A percentile compares a stretch with the other conserved stretches of the same genome.
These are phyloP conservation scores for Geosmithia putterillii DNA, from an alignment of 2,329 filamentous ascomycete genomes.

Conservation along the genomic window DNA sequence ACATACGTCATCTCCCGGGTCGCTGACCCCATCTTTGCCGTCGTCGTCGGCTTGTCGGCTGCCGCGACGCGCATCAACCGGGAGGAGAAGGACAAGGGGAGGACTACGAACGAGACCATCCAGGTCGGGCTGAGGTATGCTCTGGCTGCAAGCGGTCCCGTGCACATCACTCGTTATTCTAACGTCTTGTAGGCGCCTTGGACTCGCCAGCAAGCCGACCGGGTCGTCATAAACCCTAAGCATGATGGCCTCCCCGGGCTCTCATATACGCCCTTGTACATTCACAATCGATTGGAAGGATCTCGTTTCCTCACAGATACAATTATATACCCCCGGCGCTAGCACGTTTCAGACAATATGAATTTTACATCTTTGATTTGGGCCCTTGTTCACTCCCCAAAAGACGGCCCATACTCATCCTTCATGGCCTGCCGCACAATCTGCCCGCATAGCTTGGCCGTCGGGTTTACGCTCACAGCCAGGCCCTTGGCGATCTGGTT, in stretches of 20 bases:
- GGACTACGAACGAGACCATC: slow-evolving; percentile 35
- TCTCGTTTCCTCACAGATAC: not conserved
- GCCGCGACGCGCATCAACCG: slow-evolving; percentile 46
- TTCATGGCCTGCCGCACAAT: slow-evolving; percentile 60
- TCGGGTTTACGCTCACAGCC: slow-evolving; percentile 54
- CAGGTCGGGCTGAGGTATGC: slow-evolving; percentile 29
- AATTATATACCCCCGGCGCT: not conserved
- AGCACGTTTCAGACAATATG: not conserved
- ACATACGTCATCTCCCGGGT: slow-evolving; percentile 48
- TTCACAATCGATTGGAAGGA: not conserved
- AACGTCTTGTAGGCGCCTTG: slow-evolving; percentile 13
- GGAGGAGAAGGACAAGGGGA: slow-evolving; percentile 46
- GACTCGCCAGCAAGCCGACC: slow-evolving; percentile 4
- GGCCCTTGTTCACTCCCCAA: slow-evolving; percentile 20
- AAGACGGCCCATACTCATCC: slow-evolving; percentile 49
- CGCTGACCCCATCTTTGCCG: slow-evolving; percentile 45
- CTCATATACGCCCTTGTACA: not conserved
- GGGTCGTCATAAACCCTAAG: not conserved
- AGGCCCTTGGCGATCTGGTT: slow-evolving; percentile 53
- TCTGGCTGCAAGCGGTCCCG: not conserved
- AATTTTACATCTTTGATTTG: too few relatives aligned
- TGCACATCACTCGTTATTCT: not conserved
- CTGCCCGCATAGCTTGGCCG: slow-evolving; percentile 56
- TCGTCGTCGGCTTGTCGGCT: slow-evolving; percentile 42
- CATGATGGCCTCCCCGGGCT: too few relatives aligned